These are phyloP conservation scores for Glomus cerebriforme DNA, from an alignment of 192 early-diverging fungal genomes.

Conservation along the genomic window DNA sequence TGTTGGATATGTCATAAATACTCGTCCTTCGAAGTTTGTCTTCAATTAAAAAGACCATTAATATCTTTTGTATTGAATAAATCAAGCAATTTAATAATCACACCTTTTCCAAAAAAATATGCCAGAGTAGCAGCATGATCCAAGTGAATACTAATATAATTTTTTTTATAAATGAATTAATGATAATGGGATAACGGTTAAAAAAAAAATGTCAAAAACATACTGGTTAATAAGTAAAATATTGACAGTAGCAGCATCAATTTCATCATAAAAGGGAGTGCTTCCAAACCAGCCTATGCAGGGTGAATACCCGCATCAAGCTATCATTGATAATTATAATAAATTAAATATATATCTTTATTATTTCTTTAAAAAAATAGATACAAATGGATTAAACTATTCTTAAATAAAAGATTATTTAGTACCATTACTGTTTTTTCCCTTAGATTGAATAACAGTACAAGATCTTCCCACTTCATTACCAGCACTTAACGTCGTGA, in stretches of 20 bases:
- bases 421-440: constrained; percentile 90
- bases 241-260: constrained; percentile 88
- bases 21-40: constrained; percentile 93
- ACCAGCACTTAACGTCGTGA: constrained; percentile 95
- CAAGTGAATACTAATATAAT: constrained; percentile 92
- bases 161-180: not conserved
- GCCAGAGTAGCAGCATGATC: constrained; percentile 98
- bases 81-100: not conserved
- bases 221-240: constrained; percentile 92
- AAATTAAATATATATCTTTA: constrained; percentile 17
- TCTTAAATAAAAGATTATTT: not conserved
- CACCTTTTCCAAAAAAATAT: constrained; percentile 92
- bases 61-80: not conserved
- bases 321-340: constrained; percentile 39
- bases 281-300: constrained; percentile 84
- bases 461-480: constrained; percentile 97
- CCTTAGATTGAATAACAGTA: constrained; percentile 90
- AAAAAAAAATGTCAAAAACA: constrained; percentile 34
- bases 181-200: too few species aligned
- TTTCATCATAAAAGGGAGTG: constrained; percentile 95
- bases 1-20: constrained; percentile 99
- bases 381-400: constrained; percentile 11
- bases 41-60: not conserved
- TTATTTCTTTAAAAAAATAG: not conserved
- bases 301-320: constrained; percentile 98